Conservation (phyloP, 1,284 basidiomycete species). For the Pseudozyma flocculosa region DNA sequence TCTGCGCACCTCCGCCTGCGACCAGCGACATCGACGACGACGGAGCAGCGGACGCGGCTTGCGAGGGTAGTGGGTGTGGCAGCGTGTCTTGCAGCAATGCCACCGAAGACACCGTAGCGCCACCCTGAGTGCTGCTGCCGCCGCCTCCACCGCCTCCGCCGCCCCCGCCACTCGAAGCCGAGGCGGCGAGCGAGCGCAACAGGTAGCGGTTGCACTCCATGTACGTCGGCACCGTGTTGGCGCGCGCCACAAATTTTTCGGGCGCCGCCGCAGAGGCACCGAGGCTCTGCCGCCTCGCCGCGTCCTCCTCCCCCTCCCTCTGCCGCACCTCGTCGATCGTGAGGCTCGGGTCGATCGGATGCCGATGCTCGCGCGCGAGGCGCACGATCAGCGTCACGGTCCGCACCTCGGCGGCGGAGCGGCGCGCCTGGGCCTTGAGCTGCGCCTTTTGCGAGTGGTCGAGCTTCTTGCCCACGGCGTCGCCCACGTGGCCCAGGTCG, state of each 20-base stretch:
- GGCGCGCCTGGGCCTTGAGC: conserved; percentile 6
- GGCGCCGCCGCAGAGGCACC: conserved; percentile 3
- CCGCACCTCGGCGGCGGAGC: conserved; percentile 13
- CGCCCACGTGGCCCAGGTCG: neutral
- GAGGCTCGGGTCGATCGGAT: conserved; percentile 23
- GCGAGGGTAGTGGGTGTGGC: conserved; percentile 29
- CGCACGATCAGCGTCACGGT: conserved; percentile 28
- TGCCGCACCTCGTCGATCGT: conserved; percentile 23
- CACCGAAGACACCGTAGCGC: neutral
- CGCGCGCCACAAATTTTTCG: conserved; percentile 70
- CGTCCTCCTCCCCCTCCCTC: conserved; percentile 16
- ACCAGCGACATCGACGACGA: neutral
- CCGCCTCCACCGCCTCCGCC: neutral
- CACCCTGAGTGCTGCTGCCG: no score
- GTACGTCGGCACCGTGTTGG: conserved; percentile 79
- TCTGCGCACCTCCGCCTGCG: neutral
- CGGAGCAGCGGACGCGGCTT: conserved; percentile 11
- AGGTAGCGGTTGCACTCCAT: conserved; percentile 75
- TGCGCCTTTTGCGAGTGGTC: conserved; percentile 2
- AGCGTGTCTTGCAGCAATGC: conserved; percentile 12
- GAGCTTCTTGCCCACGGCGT: neutral
- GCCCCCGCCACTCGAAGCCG: no score
- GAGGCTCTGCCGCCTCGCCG: neutral
- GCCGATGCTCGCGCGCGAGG: conserved; percentile 22
- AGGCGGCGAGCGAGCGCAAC: conserved; percentile 22